Evolutionary conservation across 148 eudicot genomes (phyloP).

Genomic region (Rhododendron mucronatum): DNA sequence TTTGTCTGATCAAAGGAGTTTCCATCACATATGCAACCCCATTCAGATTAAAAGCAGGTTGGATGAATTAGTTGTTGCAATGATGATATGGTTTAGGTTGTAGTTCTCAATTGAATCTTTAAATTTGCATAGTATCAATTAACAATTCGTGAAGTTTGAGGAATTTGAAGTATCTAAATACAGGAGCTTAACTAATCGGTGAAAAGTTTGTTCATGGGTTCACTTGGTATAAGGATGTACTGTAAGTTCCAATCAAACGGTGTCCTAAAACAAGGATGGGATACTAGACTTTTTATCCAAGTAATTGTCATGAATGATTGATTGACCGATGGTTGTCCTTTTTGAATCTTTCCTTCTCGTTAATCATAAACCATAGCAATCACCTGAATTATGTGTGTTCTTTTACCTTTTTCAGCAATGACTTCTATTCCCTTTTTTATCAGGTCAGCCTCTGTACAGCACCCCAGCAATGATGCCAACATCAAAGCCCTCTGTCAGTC

Average conservation of each 20-base stretch:
- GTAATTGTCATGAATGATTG: not conserved
- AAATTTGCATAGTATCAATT: not conserved
- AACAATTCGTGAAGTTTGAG: not conserved
- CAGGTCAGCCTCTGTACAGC: slow-evolving; percentile 44
- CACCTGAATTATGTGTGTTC: not conserved
- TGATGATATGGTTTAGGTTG: not conserved
- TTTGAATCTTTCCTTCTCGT: not conserved
- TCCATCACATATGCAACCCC: not conserved
- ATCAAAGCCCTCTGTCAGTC: slow-evolving; percentile 30
- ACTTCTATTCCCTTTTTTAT: not conserved
- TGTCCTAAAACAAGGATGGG: not conserved
- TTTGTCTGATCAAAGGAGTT: not conserved
- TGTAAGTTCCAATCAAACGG: not conserved
- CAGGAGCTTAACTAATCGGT: not conserved
- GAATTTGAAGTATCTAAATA: not conserved
- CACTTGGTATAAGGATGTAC: not conserved
- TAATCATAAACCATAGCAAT: not conserved
- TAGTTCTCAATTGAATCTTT: not conserved
- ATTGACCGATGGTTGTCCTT: not conserved
- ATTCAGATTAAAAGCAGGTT: not conserved
- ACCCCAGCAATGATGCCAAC: slow-evolving; percentile 39
- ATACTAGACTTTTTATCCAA: not conserved
- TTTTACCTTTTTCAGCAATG: not conserved
- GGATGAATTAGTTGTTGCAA: not conserved
- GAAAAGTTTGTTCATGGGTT: not conserved